phyloP scores from a whole-genome alignment of 1,139 yeast species.

The Waltiozyma sp. region DNA sequence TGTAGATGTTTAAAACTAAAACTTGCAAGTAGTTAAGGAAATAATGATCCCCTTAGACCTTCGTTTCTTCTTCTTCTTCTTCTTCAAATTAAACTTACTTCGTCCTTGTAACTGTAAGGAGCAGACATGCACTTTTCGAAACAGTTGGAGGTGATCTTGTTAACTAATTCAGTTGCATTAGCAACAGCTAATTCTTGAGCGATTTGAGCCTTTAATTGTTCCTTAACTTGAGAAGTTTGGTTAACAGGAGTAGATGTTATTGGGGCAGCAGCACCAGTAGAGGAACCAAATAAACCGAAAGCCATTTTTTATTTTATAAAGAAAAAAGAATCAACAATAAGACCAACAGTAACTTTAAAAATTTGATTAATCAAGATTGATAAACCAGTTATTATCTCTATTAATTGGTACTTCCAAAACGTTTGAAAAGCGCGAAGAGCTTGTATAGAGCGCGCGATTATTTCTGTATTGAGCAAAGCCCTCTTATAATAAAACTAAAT shows the following conservation, averaged over 20 bases:
- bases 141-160: constrained; percentile 82
- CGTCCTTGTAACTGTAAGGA: constrained; percentile 33
- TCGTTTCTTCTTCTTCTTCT: constrained; percentile 17
- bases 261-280: constrained; percentile 19
- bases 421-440: too few species aligned
- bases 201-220: constrained; percentile 60
- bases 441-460: too few species aligned
- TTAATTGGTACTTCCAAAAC: too few species aligned
- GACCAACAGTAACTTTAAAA: too few species aligned
- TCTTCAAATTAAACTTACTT: constrained; percentile 21
- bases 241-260: constrained; percentile 22
- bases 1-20: too few species aligned
- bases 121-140: constrained; percentile 63
- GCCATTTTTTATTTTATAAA: constrained; percentile 24
- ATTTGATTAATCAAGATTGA: too few species aligned
- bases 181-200: constrained; percentile 80
- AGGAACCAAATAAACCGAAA: constrained; percentile 30
- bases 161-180: constrained; percentile 79
- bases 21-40: too few species aligned
- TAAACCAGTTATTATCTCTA: too few species aligned
- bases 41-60: too few species aligned
- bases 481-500: too few species aligned
- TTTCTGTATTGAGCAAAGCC: neutral
- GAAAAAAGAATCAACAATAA: neutral
- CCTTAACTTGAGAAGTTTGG: constrained; percentile 31